These are phyloP conservation scores for Uronychia binucleata DNA, from an alignment of 73 alveolate genomes.

Conservation along the genomic window DNA sequence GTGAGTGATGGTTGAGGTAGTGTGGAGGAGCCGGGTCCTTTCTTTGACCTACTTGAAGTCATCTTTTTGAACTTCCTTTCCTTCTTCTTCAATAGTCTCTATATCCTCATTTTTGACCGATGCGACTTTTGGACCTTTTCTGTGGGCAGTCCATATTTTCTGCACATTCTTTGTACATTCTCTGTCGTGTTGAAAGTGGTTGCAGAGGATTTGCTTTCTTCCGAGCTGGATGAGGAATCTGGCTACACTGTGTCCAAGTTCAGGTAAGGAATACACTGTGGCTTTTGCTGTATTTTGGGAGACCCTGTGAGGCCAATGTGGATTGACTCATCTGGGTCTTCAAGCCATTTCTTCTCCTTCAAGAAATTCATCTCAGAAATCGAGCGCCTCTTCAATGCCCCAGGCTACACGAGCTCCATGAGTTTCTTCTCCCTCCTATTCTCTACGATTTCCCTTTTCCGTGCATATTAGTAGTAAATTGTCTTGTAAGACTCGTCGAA, in stretches of 20 bases:
- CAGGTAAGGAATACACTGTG: not conserved
- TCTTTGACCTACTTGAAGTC: too few species aligned
- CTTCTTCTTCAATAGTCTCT: not conserved
- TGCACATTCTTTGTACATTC: not conserved
- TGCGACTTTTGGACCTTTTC: not conserved
- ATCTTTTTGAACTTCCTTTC: too few species aligned
- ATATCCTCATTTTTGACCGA: too few species aligned
- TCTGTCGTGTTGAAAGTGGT: not conserved
- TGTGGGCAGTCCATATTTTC: not conserved
- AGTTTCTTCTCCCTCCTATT: not conserved
- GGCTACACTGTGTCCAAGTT: not conserved
- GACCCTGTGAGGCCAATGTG: not conserved
- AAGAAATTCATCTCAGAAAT: not conserved
- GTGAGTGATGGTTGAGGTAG: too few species aligned
- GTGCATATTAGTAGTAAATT: conserved; percentile 5
- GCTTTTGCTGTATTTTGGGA: too few species aligned
- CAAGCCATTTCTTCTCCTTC: not conserved
- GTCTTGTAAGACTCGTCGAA: conserved; percentile 31
- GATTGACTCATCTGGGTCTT: not conserved
- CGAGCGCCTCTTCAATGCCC: not conserved
- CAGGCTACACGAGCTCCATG: not conserved
- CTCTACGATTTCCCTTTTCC: not conserved
- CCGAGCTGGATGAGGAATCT: not conserved
- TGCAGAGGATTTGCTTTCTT: not conserved
- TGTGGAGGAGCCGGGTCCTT: too few species aligned